Conservation (phyloP, 2,329 filamentous ascomycete species). For the Colletotrichum viniferum region DNA sequence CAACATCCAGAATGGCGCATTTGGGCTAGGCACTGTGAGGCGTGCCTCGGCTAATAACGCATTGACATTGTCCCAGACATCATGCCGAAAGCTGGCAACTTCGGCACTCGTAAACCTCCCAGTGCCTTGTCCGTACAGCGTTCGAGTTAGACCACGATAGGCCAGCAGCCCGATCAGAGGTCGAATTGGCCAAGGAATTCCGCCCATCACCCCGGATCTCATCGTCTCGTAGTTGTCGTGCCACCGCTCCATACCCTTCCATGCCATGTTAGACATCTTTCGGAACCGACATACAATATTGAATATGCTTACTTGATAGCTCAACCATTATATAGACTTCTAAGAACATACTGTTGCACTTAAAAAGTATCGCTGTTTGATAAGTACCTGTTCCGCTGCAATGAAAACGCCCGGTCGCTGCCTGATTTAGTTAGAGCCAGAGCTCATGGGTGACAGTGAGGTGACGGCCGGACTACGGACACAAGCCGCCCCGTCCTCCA, state of each 20-base stretch:
- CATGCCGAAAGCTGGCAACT: constrained; percentile 43
- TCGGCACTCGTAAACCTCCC: constrained; percentile 56
- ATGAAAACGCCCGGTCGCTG: background rate
- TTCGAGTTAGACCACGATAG: constrained; percentile 45
- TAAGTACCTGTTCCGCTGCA: background rate
- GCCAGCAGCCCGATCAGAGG: constrained; percentile 54
- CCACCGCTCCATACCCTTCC: constrained; percentile 59
- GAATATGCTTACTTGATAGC: constrained; percentile 31
- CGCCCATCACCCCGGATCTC: constrained; percentile 53
- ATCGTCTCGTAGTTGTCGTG: constrained; percentile 62
- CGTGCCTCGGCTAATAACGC: constrained; percentile 45
- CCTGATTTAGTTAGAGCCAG: background rate
- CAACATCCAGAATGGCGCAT: constrained; percentile 59
- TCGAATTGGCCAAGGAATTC: constrained; percentile 56
- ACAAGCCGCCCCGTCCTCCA: background rate
- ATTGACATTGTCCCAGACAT: constrained; percentile 60
- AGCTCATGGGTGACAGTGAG: background rate
- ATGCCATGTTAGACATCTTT: background rate
- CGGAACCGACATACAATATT: background rate
- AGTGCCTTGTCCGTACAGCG: constrained; percentile 62
- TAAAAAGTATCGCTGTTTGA: background rate
- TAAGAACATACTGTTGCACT: background rate
- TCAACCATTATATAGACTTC: background rate
- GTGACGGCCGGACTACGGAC: background rate
- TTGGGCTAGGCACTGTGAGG: constrained; percentile 19